Base-by-base conservation (phyloP, 2,329 filamentous ascomycete species). In the Penicillium sp. region DNA sequence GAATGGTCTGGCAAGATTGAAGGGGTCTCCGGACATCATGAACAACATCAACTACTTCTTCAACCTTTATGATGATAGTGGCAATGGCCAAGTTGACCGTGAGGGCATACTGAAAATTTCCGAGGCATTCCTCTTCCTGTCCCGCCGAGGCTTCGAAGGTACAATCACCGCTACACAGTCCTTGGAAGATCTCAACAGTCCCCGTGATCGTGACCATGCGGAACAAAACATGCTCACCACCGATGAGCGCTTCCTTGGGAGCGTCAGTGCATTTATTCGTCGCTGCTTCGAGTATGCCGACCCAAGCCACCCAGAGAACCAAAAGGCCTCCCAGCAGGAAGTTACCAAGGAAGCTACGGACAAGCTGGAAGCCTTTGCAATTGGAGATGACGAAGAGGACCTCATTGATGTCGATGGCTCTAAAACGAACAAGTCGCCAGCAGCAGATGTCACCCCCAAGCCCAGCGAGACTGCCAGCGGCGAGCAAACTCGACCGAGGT, bases 211-310 rank as follows among this genome's bases (percentile, higher is more conserved):
- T 39, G 65, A 65, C 6, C 55, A 61, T 48, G 61, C 62, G 7
- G 68, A 73, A 1, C 75, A 65, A 68, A 73, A 74, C 59, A 77
- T 72, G 66, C 80, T 64, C 78, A 89, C 73, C 49, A 84, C 87
- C 33, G 94, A 95, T 59, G 94, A 97, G 71, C 84, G 87, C 46
- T 97, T 99, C 67, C 76, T 99, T 21, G 90, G 88, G 55, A 96
- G 92, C 56, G 91, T 99, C 46, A 96, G 91, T 62, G 91, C 91
- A 2, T 99, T 99, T 68, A 99, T 97, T 54, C 84, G 92, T 58
- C 84, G 94, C 52, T 99, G 94, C 72, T 99, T 99, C 60, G 94
- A 99, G 73, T 99, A 99, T 67, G 94, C 94, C 5, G 94, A 99
- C 66, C 93, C 94, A 1, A 93, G 95, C 65, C 87, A 89, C 57